A percentile compares a stretch with the other conserved stretches of the same genome.
Evolutionary conservation across 441 rosid species (phyloP).

Genomic region (Populus hybrid): DNA sequence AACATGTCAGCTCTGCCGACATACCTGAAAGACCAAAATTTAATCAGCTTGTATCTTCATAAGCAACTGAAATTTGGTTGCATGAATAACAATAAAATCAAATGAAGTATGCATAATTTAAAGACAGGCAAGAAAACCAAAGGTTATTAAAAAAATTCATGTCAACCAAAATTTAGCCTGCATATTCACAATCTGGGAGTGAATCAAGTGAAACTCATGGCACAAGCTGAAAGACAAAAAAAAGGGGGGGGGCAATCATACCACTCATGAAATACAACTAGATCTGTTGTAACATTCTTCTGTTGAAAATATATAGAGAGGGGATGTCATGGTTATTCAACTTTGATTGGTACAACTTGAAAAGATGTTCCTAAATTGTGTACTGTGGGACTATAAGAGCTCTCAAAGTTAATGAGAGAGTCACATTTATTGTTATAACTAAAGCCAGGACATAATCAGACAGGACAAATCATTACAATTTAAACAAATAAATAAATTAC

Average conservation of each 20-base stretch:
- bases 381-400: no score
- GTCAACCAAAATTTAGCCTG: background rate
- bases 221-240: background rate
- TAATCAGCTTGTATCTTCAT: background rate
- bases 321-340: background rate
- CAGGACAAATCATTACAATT: background rate
- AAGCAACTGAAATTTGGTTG: background rate
- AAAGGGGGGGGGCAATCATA: background rate
- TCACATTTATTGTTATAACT: background rate
- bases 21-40: constrained; percentile 52
- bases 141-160: background rate
- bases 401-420: background rate
- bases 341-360: background rate
- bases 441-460: background rate
- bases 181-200: background rate
- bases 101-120: background rate
- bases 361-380: background rate
- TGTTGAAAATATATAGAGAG: background rate
- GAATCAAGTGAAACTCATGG: background rate
- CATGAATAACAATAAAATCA: background rate
- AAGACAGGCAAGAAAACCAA: background rate
- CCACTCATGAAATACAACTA: no score
- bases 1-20: constrained; percentile 48
- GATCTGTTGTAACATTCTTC: no score
- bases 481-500: background rate